Evolutionary conservation across 1,284 basidiomycete genomes (phyloP), one percentile per base, ranked within the genome.

Genomic region (Ceratobasidium sp.): DNA sequence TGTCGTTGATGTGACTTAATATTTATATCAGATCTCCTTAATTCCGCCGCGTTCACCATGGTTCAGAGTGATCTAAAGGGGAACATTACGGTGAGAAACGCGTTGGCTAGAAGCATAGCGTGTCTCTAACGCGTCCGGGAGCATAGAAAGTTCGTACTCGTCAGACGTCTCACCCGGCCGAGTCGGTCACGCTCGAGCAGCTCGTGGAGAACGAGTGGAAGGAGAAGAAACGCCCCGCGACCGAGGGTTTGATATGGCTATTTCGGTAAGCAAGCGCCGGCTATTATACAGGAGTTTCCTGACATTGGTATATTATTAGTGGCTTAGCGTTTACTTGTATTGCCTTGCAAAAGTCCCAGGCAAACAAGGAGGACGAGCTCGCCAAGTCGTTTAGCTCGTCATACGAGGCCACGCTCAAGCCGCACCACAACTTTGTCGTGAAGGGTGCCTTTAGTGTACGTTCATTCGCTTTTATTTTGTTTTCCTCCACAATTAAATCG

Each of bases 181-280:
- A 86, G 75, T 94, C 91, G 1, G 81, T 82, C 40, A 98, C 96
- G 1, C 86, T 99, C 48, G 92, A 99, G 81, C 83, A 85, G 72
- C 87, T 99, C 44, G 88, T 97, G 9, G 86, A 86, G 78, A 91
- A 92, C 78, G 97, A 99, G 82, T 89, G 92, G 80, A 84, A 83
- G 33, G 90, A 94, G 80, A 95, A 96, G 84, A 94, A 95, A 81
- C 85, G 87, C 14, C 86, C 86, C 0, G 94, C 96, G 3, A 97
- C 95, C 0, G 91, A 97, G 77, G 95, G 94, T 18, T 85, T 98
- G 70, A 84, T 98, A 81, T 99, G 96, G 96, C 86, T 99, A 61
- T 83, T 92, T 66, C 87, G 95, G 91, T 91, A 30, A 56, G 62
- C 46, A 25, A 59, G 25, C 18, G 18, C 33, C 23, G 14, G 5